A percentile compares a stretch with the other conserved stretches of the same genome.
Conservation (phyloP, 345 rosid species). For the Brassica nigra region DNA sequence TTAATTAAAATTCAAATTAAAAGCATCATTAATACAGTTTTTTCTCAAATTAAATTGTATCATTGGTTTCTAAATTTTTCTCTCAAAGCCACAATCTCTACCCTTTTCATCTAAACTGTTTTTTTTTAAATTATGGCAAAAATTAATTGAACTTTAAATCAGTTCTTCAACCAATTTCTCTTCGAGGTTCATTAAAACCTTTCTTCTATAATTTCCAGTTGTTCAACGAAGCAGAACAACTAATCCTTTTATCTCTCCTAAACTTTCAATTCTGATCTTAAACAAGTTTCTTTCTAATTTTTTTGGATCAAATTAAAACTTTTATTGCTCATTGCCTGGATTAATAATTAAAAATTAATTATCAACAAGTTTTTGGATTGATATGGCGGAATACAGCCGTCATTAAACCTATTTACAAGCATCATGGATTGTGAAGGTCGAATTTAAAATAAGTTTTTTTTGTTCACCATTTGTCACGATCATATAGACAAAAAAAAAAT, state of each 20-base stretch:
- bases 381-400: neutral
- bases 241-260: neutral
- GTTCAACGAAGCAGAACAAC: neutral
- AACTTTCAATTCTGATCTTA: neutral
- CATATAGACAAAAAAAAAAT: too few relatives aligned
- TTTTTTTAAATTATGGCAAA: too few relatives aligned
- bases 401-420: neutral
- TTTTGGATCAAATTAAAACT: neutral
- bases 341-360: too few relatives aligned
- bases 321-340: neutral
- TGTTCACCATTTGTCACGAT: too few relatives aligned
- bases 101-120: neutral
- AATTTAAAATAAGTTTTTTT: too few relatives aligned
- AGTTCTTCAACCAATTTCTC: neutral
- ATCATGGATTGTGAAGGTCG: neutral
- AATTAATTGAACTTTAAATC: neutral
- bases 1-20: too few relatives aligned
- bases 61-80: too few relatives aligned
- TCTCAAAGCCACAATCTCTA: too few relatives aligned
- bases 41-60: too few relatives aligned
- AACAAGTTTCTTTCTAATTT: neutral
- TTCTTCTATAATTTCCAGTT: neutral
- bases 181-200: too few relatives aligned
- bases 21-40: too few relatives aligned
- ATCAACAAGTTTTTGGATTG: neutral